Evolutionary conservation across 805 yeast genomes (phyloP).

Genomic region (Candida andamanensis): DNA sequence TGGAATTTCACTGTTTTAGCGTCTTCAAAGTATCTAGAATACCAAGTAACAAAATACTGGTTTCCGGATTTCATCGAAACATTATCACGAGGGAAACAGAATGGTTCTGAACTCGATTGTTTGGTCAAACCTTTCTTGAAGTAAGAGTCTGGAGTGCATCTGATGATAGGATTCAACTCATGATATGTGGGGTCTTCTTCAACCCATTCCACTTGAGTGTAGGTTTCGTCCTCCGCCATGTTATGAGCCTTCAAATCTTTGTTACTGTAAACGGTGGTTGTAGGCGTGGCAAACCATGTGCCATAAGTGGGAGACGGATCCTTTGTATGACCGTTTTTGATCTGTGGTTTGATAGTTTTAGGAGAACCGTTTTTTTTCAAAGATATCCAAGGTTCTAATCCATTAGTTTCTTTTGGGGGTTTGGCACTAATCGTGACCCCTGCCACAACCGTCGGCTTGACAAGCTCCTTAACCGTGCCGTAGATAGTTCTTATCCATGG

Average conservation of each 20-base stretch:
- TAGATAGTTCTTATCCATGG: constrained; percentile 77
- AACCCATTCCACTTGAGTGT: constrained; percentile 48
- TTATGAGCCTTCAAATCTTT: constrained; percentile 70
- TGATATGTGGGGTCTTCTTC: constrained; percentile 75
- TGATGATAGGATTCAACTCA: constrained; percentile 66
- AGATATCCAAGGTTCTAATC: constrained; percentile 77
- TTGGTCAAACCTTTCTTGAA: constrained; percentile 59
- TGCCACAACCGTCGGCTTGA: constrained; percentile 57
- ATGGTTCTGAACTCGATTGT: constrained; percentile 61
- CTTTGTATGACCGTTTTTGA: constrained; percentile 66
- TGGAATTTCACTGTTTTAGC: constrained; percentile 63
- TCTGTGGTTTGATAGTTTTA: constrained; percentile 69
- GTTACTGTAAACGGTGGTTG: constrained; percentile 51
- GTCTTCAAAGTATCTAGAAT: constrained; percentile 55
- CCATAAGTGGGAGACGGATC: constrained; percentile 67
- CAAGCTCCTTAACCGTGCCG: constrained; percentile 50
- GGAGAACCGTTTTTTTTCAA: constrained; percentile 75
- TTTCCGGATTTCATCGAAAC: constrained; percentile 50
- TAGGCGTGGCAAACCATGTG: constrained; percentile 70
- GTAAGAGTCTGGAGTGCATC: constrained; percentile 82
- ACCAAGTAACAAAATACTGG: constrained; percentile 81
- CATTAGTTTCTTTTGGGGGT: constrained; percentile 66
- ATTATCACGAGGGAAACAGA: constrained; percentile 74
- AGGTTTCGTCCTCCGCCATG: constrained; percentile 55
- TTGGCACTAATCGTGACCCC: constrained; percentile 62